Evolutionary conservation across 1,284 basidiomycete genomes (phyloP).

Genomic region (Heterobasidion irregulare): DNA sequence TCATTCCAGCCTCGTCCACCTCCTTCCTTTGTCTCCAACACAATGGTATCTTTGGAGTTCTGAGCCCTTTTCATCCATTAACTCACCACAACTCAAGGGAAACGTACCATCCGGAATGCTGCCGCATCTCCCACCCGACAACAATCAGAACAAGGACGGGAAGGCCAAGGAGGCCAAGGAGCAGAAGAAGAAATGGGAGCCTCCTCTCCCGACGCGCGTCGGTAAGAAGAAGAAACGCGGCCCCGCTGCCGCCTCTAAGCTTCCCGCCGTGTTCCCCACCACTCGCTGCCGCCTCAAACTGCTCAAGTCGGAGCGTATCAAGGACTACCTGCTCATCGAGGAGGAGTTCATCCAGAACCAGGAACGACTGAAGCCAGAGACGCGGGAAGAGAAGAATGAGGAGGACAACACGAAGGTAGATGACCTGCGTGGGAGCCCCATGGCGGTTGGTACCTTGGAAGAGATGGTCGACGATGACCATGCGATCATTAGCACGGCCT

Average conservation of each 20-base stretch:
- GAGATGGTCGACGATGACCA: conserved; percentile 99
- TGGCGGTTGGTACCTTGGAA: conserved; percentile 96
- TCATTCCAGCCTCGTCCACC: conserved; percentile 5
- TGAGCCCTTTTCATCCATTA: background rate
- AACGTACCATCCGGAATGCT: conserved; percentile 72
- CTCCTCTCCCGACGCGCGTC: conserved; percentile 93
- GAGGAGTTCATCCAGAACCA: conserved; percentile 98
- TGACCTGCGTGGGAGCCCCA: conserved; percentile 90
- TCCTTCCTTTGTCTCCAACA: conserved; percentile 2
- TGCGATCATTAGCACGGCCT: conserved; percentile 93
- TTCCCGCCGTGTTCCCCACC: conserved; percentile 91
- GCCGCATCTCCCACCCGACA: conserved; percentile 24
- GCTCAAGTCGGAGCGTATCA: conserved; percentile 96
- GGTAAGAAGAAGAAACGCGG: conserved; percentile 94
- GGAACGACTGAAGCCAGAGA: conserved; percentile 80
- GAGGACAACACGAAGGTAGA: conserved; percentile 94
- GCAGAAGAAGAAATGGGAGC: conserved; percentile 98
- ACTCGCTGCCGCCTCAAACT: conserved; percentile 95
- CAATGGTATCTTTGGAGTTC: conserved; percentile 15
- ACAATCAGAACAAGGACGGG: conserved; percentile 13
- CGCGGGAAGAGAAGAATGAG: conserved; percentile 90
- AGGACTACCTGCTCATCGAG: conserved; percentile 96
- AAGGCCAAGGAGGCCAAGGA: conserved; percentile 42
- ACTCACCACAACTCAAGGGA: conserved; percentile 41
- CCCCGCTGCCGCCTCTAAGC: conserved; percentile 85